Evolutionary conservation across 768 basidiomycete genomes (phyloP), one percentile per base, ranked within the genome.

Genomic region (Hygrocybe coccinea): DNA sequence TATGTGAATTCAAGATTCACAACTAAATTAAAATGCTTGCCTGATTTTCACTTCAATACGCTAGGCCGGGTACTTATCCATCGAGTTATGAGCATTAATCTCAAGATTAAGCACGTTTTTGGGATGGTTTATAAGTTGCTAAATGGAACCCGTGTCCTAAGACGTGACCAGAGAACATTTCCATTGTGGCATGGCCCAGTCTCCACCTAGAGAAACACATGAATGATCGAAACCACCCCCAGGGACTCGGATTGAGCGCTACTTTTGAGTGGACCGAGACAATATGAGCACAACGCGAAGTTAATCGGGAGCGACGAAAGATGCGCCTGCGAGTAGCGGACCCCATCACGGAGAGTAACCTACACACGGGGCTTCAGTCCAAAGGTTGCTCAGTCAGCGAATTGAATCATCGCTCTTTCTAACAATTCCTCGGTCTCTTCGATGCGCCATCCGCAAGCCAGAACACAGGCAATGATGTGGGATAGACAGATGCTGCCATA

Each of bases 31-130:
- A 48, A 50, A 48, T 38, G 38, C 55, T 38, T 35, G 37, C 47
- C 49, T 49, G 46, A 25, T 38, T 39, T 38, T 24, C 44, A 29
- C 53, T 54, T 54, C 53, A 29, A 54, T 54, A 44, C 41, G 39
- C 53, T 41, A 54, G 53, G 53, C 53, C 54, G 47, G 45, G 29
- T 55, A 14, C 53, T 55, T 55, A 55, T 55, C 53, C 53, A 55
- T 55, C 22, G 43, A 2, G 54, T 64, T 2, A 65, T 71, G 37
- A 59, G 69, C 56, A 71, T 71, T 36, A 17, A 19, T 2, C 64
- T 58, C 1, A 48, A 59, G 10, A 25, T 41, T 54, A 37, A 54
- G 38, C 21, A 41, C 53, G 37, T 54, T 54, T 15, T 41, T 15
- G 24, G 53, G 53, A 46, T 54, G 39, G 53, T 54, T 46, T 54